A percentile compares a stretch with the other conserved stretches of the same genome.
These are phyloP conservation scores for Pleurotus tuber-regium DNA, from an alignment of 768 basidiomycete species.

Conservation along the genomic window DNA sequence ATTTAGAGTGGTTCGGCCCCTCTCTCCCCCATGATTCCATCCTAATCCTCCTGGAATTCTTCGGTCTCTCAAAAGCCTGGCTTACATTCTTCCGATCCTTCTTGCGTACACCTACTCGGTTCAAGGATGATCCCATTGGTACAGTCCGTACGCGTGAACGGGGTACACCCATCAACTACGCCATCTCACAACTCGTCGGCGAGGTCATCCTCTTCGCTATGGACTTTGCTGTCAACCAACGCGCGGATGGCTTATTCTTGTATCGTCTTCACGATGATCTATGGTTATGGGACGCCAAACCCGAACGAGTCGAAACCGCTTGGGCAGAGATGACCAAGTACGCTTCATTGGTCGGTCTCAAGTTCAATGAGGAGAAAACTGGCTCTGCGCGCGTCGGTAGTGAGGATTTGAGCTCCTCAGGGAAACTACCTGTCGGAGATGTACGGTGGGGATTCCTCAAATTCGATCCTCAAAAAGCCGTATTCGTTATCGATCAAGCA, in stretches of 20 bases:
- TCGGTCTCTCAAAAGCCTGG: constrained; percentile 37
- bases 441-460: constrained; percentile 40
- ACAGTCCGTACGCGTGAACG: constrained; percentile 32
- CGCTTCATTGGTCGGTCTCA: constrained; percentile 36
- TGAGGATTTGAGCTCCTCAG: not conserved
- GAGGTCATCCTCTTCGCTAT: constrained; percentile 41
- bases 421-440: constrained; percentile 29
- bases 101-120: constrained; percentile 31
- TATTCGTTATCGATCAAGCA: constrained; percentile 36
- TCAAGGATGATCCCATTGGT: constrained; percentile 24
- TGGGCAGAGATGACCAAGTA: constrained; percentile 43
- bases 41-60: constrained; percentile 34
- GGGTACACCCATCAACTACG: constrained; percentile 42
- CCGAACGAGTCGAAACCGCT: constrained; percentile 29
- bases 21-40: constrained; percentile 41
- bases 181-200: constrained; percentile 38
- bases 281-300: constrained; percentile 38
- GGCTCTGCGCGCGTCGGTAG: constrained; percentile 35
- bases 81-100: constrained; percentile 30
- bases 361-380: constrained; percentile 40
- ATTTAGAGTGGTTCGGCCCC: constrained; percentile 43
- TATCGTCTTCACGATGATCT: constrained; percentile 47
- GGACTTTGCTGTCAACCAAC: constrained; percentile 48
- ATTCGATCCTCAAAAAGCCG: constrained; percentile 26
- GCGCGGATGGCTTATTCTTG: constrained; percentile 37